Percentiles rank a stretch among this genome's conserved stretches.
Evolutionary conservation across 2,329 filamentous ascomycete genomes (phyloP).

Genomic region (Cordyceps javanica): DNA sequence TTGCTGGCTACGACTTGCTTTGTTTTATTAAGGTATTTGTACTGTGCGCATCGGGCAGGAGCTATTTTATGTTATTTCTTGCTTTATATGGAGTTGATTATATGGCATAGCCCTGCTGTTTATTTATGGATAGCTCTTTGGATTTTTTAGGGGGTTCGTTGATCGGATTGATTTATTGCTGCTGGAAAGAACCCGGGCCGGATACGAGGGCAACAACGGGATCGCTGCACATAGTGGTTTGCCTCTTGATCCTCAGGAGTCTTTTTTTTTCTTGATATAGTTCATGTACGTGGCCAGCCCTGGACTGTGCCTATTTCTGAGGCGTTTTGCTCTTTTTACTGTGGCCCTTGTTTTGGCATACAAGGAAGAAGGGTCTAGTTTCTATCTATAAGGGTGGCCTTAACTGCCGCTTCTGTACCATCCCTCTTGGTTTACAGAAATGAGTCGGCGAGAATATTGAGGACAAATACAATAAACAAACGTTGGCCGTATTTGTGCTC

Average conservation of each 20-base stretch:
- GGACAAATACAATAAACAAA: background rate
- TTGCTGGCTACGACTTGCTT: background rate
- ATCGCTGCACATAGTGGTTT: background rate
- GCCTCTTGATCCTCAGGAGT: background rate
- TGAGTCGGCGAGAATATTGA: background rate
- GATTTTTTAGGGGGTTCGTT: background rate
- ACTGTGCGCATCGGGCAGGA: background rate
- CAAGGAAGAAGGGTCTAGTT: background rate
- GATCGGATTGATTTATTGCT: background rate
- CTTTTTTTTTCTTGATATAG: background rate
- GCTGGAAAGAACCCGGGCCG: background rate
- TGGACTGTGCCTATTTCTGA: background rate
- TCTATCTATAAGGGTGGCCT: background rate
- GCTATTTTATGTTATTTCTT: background rate
- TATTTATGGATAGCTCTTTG: background rate
- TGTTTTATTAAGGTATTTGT: background rate
- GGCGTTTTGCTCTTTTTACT: background rate
- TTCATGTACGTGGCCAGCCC: background rate
- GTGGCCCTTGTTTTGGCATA: background rate
- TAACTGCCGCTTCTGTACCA: background rate
- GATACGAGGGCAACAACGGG: background rate
- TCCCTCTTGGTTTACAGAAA: background rate
- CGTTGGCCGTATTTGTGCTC: no score
- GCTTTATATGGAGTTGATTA: slow-evolving; percentile 1
- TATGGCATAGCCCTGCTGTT: background rate